Evolutionary conservation across 129 eudicot species (phyloP).

Genomic region (Chrysanthemum seticuspe): DNA sequence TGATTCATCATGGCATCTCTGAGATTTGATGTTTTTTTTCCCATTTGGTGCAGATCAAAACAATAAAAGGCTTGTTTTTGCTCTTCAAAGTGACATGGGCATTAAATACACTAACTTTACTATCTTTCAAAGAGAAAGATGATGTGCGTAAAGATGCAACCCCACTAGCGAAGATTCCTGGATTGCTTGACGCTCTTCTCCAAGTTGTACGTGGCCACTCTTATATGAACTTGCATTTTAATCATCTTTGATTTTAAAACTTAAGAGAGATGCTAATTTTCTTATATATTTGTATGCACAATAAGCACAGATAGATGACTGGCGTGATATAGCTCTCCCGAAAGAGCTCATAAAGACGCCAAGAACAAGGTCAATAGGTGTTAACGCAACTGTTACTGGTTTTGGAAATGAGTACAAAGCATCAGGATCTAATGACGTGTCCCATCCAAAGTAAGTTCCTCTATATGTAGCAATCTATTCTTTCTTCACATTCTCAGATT

Average conservation of each 20-base stretch:
- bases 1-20: background rate
- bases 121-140: slow-evolving; percentile 96
- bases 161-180: slow-evolving; percentile 94
- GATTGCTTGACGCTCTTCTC: slow-evolving; percentile 96
- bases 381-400: slow-evolving; percentile 79
- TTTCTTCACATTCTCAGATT: slow-evolving; percentile 9
- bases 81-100: slow-evolving; percentile 99
- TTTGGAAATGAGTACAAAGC: slow-evolving; percentile 84
- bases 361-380: slow-evolving; percentile 68
- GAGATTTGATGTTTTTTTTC: background rate
- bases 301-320: slow-evolving; percentile 85
- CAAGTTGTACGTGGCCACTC: slow-evolving; percentile 70
- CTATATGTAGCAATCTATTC: background rate
- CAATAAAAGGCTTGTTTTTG: slow-evolving; percentile 87
- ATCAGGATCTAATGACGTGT: slow-evolving; percentile 45
- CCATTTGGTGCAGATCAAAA: slow-evolving; percentile 69
- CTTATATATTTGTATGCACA: background rate
- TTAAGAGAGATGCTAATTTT: background rate
- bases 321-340: slow-evolving; percentile 92
- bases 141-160: slow-evolving; percentile 97
- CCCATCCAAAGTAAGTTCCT: slow-evolving; percentile 59
- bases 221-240: background rate
- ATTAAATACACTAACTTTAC: slow-evolving; percentile 80
- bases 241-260: slow-evolving; percentile 8
- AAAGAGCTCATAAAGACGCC: slow-evolving; percentile 71